phyloP scores from a whole-genome alignment of 768 basidiomycete genomes.

The Kwoniella shandongensis region DNA sequence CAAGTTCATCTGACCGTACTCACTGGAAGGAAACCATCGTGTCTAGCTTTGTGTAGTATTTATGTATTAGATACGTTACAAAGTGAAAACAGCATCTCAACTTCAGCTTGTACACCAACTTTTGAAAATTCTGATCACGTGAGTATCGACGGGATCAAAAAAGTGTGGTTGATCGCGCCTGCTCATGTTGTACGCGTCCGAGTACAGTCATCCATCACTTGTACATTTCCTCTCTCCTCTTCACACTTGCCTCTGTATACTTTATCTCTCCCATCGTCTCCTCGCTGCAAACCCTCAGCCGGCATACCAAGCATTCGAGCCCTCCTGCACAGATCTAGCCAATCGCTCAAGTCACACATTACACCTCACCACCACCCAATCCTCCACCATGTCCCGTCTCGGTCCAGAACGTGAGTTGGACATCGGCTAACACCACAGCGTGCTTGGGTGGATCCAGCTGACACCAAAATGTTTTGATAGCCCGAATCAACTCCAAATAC shows the following conservation, averaged over 20 bases:
- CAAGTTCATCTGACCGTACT: background rate
- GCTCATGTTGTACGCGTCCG: constrained; percentile 6
- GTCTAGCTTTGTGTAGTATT: background rate
- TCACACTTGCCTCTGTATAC: constrained; percentile 1
- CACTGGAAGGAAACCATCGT: constrained; percentile 70
- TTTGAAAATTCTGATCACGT: constrained; percentile 15
- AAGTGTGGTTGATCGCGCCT: background rate
- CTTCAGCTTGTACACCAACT: background rate
- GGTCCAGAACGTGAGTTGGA: constrained; percentile 38
- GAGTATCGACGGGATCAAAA: constrained; percentile 4
- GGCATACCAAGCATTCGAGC: no score
- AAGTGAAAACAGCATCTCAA: background rate
- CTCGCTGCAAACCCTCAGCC: no score
- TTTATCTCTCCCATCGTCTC: no score
- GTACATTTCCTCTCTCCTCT: background rate
- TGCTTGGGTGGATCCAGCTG: no score
- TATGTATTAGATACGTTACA: background rate
- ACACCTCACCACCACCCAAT: background rate
- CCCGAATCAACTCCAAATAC: constrained; percentile 66
- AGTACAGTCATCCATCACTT: background rate
- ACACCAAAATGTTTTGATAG: constrained; percentile 24
- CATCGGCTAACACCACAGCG: no score
- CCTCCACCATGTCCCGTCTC: constrained; percentile 32
- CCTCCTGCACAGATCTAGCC: no score
- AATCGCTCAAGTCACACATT: no score